Base-by-base conservation (phyloP, 1,139 yeast species). In the Debaryomycetaceae sp. region DNA sequence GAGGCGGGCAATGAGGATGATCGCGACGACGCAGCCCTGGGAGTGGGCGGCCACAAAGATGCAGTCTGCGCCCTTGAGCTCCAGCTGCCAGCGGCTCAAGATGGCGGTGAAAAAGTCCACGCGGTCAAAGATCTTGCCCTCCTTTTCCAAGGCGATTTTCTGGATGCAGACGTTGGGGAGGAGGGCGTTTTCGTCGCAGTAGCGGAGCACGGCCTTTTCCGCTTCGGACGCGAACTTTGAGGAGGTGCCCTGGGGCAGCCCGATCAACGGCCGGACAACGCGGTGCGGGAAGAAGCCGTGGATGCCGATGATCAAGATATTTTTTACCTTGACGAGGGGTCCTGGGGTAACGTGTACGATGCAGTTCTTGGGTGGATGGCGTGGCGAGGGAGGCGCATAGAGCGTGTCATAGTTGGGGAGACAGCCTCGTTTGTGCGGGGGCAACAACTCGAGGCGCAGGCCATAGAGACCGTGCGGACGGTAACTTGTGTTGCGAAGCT, bases 261-360 rank as follows among this genome's bases (percentile, higher is more conserved):
- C 96, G 31, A 86, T 77, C 16, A 90, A 48, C 1, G 95, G 86
- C 30, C 97, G 62, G 2, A 90, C 68, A 69, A 85, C 77, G 38
- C 68, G 73, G 2, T 87, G 79, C 0, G 98, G 97, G 55, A 90
- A 85, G 45, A 87, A 90, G 1, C 97, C 97, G 56, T 90, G 97
- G 2, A 90, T 87, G 1, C 98, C 97, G 37, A 90, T 74, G 20
- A 90, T 80, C 25, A 90, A 67, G 1, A 78, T 78, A 34, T 74
- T 71, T 32, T 54, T 58, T 27, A 65, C 58, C 30, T 51, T 61
- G 12, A 41, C 45, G 25, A 61, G 45, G 2, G 60, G 55, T 0
- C 58, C 56, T 3, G 58, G 34, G 29, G 53, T 55, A 27, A 49
- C 52, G 4, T 52, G 45, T 1, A 57, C 45, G 4, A 62, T 45